Evolutionary conservation across 2,329 filamentous ascomycete species (phyloP), one percentile per base, ranked within the genome.

Genomic region (Trichoderma cornu-damae): DNA sequence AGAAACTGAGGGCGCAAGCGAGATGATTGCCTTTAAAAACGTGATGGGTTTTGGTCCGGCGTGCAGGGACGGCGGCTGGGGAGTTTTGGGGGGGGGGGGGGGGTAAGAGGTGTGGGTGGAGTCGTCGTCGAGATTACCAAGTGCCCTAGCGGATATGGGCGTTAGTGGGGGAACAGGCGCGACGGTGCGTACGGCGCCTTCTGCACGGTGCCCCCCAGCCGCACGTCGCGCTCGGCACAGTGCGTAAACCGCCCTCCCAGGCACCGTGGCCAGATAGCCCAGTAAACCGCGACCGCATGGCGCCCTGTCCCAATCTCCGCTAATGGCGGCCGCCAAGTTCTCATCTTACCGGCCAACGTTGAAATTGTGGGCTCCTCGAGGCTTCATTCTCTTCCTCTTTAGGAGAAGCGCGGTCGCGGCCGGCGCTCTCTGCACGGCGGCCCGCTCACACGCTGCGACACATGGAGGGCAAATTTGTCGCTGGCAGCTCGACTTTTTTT

Each of bases 11-110:
- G 72, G 71, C 71, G 71, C 75, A 79, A 79, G 76, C 77, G 77
- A 79, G 69, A 79, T 79, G 76, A 77, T 74, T 74, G 71, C 72
- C 72, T 71, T 70, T 70, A 70, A 73, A 70, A 73, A 71, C 69
- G 72, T 72, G 71, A 71, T 73, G 68, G 70, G 68, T 60, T 64
- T 62, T 64, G 61, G 61, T 58, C 61, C 62, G 63, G 64, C 58
- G 58, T 65, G 61, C 63, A 61, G 66, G 64, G 65, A 65, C 62
- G 61, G 61, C 61, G 53, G 59, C 59, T 62, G 54, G 59, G 54
- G 62, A 63, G 61, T 63, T 65, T 61, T 61, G 61, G 62, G 60
- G 63, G 63, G 61, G 57, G n/a, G 65, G 61, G 62, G 60, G 63
- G 63, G 61, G 57, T 20, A 66, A 62, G n/a, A 65, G 68, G 73